phyloP scores from a whole-genome alignment of 805 yeast genomes.

The Spathaspora girioi region DNA sequence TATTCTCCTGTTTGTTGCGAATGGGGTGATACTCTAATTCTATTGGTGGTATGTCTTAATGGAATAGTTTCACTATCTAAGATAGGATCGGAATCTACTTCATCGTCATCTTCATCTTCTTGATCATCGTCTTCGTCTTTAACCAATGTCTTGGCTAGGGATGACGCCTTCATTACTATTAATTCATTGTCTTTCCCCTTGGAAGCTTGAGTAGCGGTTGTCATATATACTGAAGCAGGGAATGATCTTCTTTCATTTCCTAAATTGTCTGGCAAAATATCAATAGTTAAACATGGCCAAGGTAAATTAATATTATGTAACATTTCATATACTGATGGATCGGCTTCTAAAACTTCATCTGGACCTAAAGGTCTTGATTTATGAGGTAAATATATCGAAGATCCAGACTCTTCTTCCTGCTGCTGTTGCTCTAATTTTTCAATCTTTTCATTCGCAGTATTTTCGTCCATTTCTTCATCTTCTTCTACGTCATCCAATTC shows the following conservation, averaged over 20 bases:
- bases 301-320: slow-evolving; percentile 88
- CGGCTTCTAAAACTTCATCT: slow-evolving; percentile 94
- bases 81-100: slow-evolving; percentile 70
- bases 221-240: slow-evolving; percentile 81
- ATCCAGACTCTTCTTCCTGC: slow-evolving; percentile 29
- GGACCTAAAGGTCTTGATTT: slow-evolving; percentile 88
- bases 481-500: slow-evolving; percentile 61
- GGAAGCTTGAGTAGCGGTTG: slow-evolving; percentile 93
- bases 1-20: slow-evolving; percentile 72
- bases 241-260: slow-evolving; percentile 87
- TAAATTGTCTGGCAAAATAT: slow-evolving; percentile 77
- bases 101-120: slow-evolving; percentile 65
- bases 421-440: slow-evolving; percentile 34
- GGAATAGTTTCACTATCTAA: slow-evolving; percentile 83
- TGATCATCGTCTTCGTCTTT: slow-evolving; percentile 62
- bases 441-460: slow-evolving; percentile 25
- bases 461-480: slow-evolving; percentile 33
- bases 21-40: slow-evolving; percentile 81
- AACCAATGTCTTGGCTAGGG: slow-evolving; percentile 81
- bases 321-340: slow-evolving; percentile 95
- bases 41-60: slow-evolving; percentile 78
- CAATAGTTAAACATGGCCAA: slow-evolving; percentile 96
- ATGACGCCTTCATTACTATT: slow-evolving; percentile 76
- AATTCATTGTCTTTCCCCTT: slow-evolving; percentile 85
- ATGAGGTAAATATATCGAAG: slow-evolving; percentile 78